A percentile compares a stretch with the other conserved stretches of the same genome.
phyloP scores from a whole-genome alignment of 129 eudicot species.

The Flaveria trinervia region DNA sequence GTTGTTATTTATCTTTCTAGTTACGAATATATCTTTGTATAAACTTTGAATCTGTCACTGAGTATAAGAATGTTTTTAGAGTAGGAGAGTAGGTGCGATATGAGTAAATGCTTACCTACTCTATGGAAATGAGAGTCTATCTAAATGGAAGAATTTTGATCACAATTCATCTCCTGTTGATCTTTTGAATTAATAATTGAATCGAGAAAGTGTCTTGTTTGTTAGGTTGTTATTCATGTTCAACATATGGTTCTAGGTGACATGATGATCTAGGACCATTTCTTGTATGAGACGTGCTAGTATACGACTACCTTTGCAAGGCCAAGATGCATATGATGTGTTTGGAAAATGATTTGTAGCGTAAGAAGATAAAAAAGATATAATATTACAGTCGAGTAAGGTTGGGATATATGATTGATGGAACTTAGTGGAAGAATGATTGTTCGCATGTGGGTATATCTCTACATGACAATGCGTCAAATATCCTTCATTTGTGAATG shows the following conservation, averaged over 20 bases:
- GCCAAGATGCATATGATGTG: background rate
- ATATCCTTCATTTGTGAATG: no score
- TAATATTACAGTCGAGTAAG: no score
- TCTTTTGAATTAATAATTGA: background rate
- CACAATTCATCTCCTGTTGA: background rate
- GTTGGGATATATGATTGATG: background rate
- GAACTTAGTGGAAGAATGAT: background rate
- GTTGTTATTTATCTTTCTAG: no score
- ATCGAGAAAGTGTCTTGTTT: background rate
- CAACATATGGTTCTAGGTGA: background rate
- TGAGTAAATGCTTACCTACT: background rate
- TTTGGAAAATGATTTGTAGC: no score
- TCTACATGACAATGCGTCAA: background rate
- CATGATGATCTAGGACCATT: background rate
- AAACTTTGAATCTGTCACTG: no score
- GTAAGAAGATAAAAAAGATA: no score
- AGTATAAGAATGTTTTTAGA: no score
- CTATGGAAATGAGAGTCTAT: background rate
- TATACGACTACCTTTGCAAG: background rate
- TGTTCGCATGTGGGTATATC: background rate
- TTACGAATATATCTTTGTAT: no score
- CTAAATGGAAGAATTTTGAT: background rate
- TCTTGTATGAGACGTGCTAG: background rate
- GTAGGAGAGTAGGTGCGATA: no score
- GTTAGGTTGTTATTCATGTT: background rate